Evolutionary conservation across 1,139 yeast species (phyloP).

Genomic region (Candida tetrigidarum): DNA sequence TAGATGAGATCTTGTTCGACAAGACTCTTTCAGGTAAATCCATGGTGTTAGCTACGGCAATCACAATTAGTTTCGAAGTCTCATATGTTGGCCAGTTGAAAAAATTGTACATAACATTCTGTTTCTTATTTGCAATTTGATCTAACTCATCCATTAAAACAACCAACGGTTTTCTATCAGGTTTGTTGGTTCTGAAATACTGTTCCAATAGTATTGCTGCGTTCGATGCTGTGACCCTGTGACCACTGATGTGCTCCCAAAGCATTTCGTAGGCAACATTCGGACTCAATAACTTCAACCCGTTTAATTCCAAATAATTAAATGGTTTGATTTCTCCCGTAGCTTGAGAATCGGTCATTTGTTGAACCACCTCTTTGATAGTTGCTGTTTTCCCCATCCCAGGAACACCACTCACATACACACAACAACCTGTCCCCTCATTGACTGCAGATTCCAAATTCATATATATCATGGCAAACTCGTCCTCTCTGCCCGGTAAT

Average conservation of each 20-base stretch:
- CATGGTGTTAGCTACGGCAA: slow-evolving; percentile 98
- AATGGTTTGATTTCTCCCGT: slow-evolving; percentile 60
- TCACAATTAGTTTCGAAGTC: slow-evolving; percentile 78
- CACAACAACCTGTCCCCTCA: slow-evolving; percentile 77
- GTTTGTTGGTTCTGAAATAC: slow-evolving; percentile 33
- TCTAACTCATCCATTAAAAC: slow-evolving; percentile 92
- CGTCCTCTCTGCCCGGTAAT: slow-evolving; percentile 88
- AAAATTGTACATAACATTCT: slow-evolving; percentile 91
- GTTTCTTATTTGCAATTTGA: slow-evolving; percentile 84
- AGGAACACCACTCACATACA: slow-evolving; percentile 95
- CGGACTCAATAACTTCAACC: slow-evolving; percentile 84
- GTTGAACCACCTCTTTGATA: slow-evolving; percentile 80
- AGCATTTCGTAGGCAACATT: slow-evolving; percentile 81
- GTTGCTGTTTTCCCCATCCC: slow-evolving; percentile 99
- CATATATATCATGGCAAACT: slow-evolving; percentile 73
- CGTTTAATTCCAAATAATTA: slow-evolving; percentile 85
- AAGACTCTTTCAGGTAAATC: slow-evolving; percentile 90
- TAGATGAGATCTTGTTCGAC: slow-evolving; percentile 87
- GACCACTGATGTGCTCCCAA: slow-evolving; percentile 77
- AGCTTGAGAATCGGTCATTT: slow-evolving; percentile 51
- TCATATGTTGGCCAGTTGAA: slow-evolving; percentile 96
- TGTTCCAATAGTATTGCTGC: slow-evolving; percentile 53
- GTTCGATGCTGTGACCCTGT: slow-evolving; percentile 62
- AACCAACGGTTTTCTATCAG: slow-evolving; percentile 57
- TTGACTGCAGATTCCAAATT: slow-evolving; percentile 78